phyloP scores from a whole-genome alignment of 176 grass and related monocot species.

The maize (Zea mays) region DNA sequence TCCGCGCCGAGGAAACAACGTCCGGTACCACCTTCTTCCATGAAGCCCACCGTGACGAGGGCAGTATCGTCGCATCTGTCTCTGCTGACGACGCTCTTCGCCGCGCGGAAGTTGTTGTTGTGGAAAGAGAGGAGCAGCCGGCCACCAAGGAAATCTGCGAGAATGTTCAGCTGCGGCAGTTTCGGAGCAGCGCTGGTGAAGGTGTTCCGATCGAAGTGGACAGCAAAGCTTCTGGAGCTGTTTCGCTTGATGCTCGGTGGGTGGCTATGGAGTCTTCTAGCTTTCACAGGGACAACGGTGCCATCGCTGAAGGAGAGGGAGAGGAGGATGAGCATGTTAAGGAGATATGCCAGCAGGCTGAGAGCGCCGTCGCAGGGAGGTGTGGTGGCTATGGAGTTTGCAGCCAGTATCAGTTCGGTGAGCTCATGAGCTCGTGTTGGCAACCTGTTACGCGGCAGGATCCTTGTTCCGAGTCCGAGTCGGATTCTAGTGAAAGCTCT shows the following conservation, averaged over 20 bases:
- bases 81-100: not conserved
- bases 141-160: not conserved
- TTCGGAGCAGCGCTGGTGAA: not conserved
- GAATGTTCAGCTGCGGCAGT: slow-evolving; percentile 9
- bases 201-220: not conserved
- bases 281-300: not conserved
- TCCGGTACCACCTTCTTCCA: slow-evolving; percentile 9
- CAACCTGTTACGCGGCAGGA: slow-evolving; percentile 47
- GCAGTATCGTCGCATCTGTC: not conserved
- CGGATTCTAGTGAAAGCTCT: slow-evolving; percentile 55
- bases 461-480: slow-evolving; percentile 46
- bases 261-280: slow-evolving; percentile 15
- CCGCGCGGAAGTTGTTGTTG: not conserved
- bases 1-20: slow-evolving; percentile 1
- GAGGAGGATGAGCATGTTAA: slow-evolving; percentile 15
- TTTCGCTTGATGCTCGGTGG: not conserved
- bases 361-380: not conserved
- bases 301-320: slow-evolving; percentile 27
- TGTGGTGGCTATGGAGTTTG: not conserved
- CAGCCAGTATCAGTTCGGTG: slow-evolving; percentile 45
- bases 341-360: slow-evolving; percentile 29
- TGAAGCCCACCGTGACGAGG: slow-evolving; percentile 1
- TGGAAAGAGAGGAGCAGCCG: slow-evolving; percentile 29
- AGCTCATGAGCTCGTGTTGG: slow-evolving; percentile 60
- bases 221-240: not conserved